Evolutionary conservation across 1,284 basidiomycete genomes (phyloP).

Genomic region (Ganoderma boninense): DNA sequence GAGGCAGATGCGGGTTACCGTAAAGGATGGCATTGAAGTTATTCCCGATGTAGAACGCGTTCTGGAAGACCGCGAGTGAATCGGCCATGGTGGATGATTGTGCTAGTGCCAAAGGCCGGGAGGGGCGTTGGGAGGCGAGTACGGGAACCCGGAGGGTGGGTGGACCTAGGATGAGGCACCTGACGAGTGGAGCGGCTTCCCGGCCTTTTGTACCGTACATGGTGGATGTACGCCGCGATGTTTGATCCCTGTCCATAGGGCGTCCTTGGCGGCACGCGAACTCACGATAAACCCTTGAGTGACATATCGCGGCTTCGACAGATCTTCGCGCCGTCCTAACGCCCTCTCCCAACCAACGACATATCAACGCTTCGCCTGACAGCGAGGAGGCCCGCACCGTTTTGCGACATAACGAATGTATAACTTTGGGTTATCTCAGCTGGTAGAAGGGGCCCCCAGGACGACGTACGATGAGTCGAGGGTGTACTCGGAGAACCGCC

Average conservation of each 20-base stretch:
- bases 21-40: slow-evolving; percentile 30
- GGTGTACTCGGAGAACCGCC: background rate
- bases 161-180: slow-evolving; percentile 1
- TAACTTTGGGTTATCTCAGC: background rate
- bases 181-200: background rate
- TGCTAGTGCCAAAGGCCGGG: slow-evolving; percentile 2
- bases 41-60: slow-evolving; percentile 30
- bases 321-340: background rate
- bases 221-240: background rate
- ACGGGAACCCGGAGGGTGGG: slow-evolving; percentile 4
- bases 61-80: slow-evolving; percentile 22
- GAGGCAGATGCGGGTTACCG: slow-evolving; percentile 5
- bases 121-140: background rate
- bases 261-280: background rate
- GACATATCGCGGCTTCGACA: slow-evolving; percentile 3
- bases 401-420: background rate
- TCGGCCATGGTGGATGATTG: slow-evolving; percentile 6
- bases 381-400: background rate
- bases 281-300: background rate
- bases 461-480: background rate
- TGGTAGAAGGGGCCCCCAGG: background rate
- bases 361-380: background rate
- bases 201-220: background rate
- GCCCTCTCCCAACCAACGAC: background rate
- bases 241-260: slow-evolving; percentile 4